Percentiles rank a stretch among this genome's conserved stretches.
phyloP scores from a whole-genome alignment of 768 basidiomycete genomes.

The Lyophyllum atratum region DNA sequence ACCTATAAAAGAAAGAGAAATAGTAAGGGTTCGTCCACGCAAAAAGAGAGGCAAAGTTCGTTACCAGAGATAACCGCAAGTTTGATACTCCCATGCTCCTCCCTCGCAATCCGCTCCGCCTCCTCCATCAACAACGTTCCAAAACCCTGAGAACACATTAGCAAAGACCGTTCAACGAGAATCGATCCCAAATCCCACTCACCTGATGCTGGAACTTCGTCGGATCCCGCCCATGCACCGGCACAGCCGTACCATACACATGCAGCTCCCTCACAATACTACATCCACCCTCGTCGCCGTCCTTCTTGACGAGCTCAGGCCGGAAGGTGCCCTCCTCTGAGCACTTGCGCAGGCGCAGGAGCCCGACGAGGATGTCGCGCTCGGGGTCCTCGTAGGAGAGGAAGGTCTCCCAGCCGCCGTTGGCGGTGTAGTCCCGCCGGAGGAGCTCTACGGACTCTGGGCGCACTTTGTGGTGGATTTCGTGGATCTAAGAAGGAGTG shows the following conservation, averaged over 20 bases:
- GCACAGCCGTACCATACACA: slow-evolving; percentile 97
- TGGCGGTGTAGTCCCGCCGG: slow-evolving; percentile 93
- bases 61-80: slow-evolving; percentile 95
- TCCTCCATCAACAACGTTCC: slow-evolving; percentile 99
- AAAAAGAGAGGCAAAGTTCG: slow-evolving; percentile 21
- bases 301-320: slow-evolving; percentile 78
- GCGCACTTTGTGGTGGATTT: slow-evolving; percentile 97
- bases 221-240: slow-evolving; percentile 95
- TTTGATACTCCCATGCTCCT: slow-evolving; percentile 95
- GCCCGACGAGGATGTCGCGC: slow-evolving; percentile 91
- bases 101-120: slow-evolving; percentile 95
- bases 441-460: slow-evolving; percentile 95
- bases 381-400: slow-evolving; percentile 98
- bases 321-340: slow-evolving; percentile 97
- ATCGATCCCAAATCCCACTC: slow-evolving; percentile 16
- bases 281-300: slow-evolving; percentile 74
- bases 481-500: slow-evolving; percentile 71
- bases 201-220: slow-evolving; percentile 98
- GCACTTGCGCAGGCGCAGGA: slow-evolving; percentile 91
- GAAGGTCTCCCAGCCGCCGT: slow-evolving; percentile 99
- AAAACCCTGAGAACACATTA: slow-evolving; percentile 68
- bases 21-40: neutral
- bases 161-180: too few species aligned
- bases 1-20: slow-evolving; percentile 42
- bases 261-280: slow-evolving; percentile 96